Evolutionary conservation across 2,329 filamentous ascomycete genomes (phyloP).

Genomic region (Zymoseptoria tritici): DNA sequence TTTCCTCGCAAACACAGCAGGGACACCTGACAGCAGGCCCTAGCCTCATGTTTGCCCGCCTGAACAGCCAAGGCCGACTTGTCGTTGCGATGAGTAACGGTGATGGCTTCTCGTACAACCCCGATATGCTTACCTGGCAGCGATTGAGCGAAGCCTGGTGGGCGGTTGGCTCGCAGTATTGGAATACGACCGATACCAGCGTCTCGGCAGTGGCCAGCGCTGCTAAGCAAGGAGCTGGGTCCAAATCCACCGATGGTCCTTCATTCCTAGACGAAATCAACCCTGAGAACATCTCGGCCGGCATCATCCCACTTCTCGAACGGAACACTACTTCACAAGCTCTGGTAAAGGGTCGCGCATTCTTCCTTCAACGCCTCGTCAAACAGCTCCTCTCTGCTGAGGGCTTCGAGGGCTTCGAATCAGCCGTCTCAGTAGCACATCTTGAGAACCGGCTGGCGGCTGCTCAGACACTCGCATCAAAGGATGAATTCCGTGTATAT

Average conservation of each 20-base stretch:
- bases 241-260: conserved; percentile 39
- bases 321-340: conserved; percentile 92
- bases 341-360: conserved; percentile 82
- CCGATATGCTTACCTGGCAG: conserved; percentile 84
- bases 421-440: conserved; percentile 84
- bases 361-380: conserved; percentile 83
- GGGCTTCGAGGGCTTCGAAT: conserved; percentile 87
- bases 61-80: conserved; percentile 81
- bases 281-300: conserved; percentile 66
- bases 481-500: conserved; percentile 89
- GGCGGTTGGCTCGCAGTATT: conserved; percentile 96
- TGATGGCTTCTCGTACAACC: conserved; percentile 85
- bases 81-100: conserved; percentile 90
- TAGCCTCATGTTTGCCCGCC: conserved; percentile 79
- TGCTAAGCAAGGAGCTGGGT: conserved; percentile 6
- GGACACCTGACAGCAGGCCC: conserved; percentile 72
- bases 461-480: conserved; percentile 72
- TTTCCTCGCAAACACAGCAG: conserved; percentile 71
- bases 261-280: conserved; percentile 39
- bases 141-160: conserved; percentile 96
- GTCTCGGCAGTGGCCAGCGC: conserved; percentile 72
- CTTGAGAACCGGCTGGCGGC: conserved; percentile 91
- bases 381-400: conserved; percentile 82
- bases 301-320: conserved; percentile 88
- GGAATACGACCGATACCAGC: conserved; percentile 93